Conservation (phyloP, 208 protist species). For the Strigomonas oncopelti region DNA sequence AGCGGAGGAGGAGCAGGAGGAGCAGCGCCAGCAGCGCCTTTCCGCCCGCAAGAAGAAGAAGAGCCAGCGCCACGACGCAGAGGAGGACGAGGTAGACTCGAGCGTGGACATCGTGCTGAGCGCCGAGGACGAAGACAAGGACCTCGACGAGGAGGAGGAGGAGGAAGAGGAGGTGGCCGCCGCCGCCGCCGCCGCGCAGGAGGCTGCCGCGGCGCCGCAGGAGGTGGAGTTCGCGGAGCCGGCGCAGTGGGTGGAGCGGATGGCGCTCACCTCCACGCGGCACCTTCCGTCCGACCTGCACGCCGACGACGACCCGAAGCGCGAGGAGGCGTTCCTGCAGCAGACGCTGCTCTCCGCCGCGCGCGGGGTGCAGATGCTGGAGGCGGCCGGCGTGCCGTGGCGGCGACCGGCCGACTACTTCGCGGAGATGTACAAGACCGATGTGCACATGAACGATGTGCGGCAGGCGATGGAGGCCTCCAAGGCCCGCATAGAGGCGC, state of each 20-base stretch:
- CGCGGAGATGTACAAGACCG: constrained; percentile 96
- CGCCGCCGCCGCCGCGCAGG: background rate
- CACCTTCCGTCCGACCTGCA: constrained; percentile 75
- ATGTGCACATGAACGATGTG: constrained; percentile 93
- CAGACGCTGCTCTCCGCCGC: constrained; percentile 83
- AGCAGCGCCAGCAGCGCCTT: background rate
- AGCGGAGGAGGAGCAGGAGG: constrained; percentile 20
- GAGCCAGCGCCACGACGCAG: constrained; percentile 7
- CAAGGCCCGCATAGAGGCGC: constrained; percentile 76
- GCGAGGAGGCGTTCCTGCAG: constrained; percentile 91
- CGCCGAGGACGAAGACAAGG: constrained; percentile 7
- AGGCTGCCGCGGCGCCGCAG: constrained; percentile 5
- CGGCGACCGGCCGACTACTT: constrained; percentile 92
- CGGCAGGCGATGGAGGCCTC: constrained; percentile 80
- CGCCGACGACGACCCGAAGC: constrained; percentile 87
- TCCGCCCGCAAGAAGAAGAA: background rate
- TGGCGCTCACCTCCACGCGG: constrained; percentile 84
- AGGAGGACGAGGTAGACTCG: constrained; percentile 5
- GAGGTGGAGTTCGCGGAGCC: constrained; percentile 83
- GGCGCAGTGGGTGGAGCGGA: constrained; percentile 88
- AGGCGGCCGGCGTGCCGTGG: constrained; percentile 77
- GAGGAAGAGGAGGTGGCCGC: constrained; percentile 14
- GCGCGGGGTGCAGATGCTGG: constrained; percentile 71
- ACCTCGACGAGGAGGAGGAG: constrained; percentile 19
- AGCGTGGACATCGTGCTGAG: background rate